Conservation (phyloP, 768 basidiomycete species). For the Suillus occidentalis region DNA sequence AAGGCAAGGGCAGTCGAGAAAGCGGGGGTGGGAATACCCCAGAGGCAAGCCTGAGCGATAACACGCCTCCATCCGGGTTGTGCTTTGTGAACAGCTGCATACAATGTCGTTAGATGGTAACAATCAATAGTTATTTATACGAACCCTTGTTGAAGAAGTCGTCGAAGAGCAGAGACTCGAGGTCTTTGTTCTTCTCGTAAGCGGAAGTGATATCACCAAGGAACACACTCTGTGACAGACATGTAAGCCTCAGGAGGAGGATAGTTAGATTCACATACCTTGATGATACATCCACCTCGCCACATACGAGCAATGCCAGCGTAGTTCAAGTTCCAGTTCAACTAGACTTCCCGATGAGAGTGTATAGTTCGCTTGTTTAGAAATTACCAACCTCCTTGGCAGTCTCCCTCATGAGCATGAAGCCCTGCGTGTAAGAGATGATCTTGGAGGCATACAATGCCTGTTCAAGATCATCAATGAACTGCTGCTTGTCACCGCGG, state of each 20-base stretch:
- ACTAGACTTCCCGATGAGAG: constrained; percentile 34
- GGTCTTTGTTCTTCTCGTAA: constrained; percentile 77
- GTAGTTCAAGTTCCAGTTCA: constrained; percentile 93
- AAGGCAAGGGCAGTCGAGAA: constrained; percentile 97
- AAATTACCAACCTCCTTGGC: constrained; percentile 73
- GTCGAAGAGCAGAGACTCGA: constrained; percentile 94
- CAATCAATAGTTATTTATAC: constrained; percentile 7
- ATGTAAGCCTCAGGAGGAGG: constrained; percentile 13
- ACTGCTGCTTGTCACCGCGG: constrained; percentile 97
- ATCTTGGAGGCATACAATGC: constrained; percentile 99
- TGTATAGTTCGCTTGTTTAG: constrained; percentile 1
- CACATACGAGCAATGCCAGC: constrained; percentile 98
- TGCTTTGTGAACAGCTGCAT: constrained; percentile 81
- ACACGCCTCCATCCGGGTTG: constrained; percentile 99
- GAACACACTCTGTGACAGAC: constrained; percentile 73
- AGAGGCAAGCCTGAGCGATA: constrained; percentile 92
- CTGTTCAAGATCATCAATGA: constrained; percentile 99
- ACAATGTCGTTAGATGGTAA: constrained; percentile 8
- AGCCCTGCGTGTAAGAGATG: constrained; percentile 99
- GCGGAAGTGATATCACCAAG: constrained; percentile 89
- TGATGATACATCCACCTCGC: constrained; percentile 99
- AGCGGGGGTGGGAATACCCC: constrained; percentile 98
- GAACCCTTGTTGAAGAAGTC: constrained; percentile 95
- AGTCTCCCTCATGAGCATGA: constrained; percentile 99
- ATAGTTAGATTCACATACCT: constrained; percentile 46